Percentiles rank a stretch among this genome's conserved stretches.
Evolutionary conservation across 176 grass and related monocot genomes (phyloP).

Genomic region (Thinopyrum elongatum): DNA sequence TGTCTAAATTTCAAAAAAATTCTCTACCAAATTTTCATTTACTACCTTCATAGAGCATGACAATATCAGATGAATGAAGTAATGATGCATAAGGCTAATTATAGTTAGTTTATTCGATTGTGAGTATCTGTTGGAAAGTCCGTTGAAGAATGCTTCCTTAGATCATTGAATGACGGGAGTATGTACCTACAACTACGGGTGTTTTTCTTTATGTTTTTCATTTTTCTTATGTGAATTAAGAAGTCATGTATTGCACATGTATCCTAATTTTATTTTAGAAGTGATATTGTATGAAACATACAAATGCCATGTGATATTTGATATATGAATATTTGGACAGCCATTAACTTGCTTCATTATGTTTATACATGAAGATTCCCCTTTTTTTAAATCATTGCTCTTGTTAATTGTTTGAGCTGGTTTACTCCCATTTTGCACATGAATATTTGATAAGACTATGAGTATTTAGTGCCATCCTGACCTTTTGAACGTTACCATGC

Average conservation of each 20-base stretch:
- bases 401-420: neutral
- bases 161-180: neutral
- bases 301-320: neutral
- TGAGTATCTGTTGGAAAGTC: neutral
- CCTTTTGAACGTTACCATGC: neutral
- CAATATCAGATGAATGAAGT: neutral
- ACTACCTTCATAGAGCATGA: neutral
- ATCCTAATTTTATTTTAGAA: slow-evolving; percentile 6
- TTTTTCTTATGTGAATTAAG: neutral
- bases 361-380: neutral
- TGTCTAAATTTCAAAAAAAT: neutral
- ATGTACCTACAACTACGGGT: neutral
- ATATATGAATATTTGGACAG: neutral
- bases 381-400: neutral
- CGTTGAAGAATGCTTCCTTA: neutral
- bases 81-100: neutral
- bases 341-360: neutral
- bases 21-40: neutral
- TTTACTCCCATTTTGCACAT: neutral
- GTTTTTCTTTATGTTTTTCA: neutral
- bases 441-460: neutral
- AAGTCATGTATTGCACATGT: neutral
- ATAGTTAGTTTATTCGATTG: slow-evolving; percentile 4
- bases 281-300: neutral
- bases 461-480: neutral